phyloP scores from a whole-genome alignment of 176 grass and related monocot species.

The Oryza coarctata region DNA sequence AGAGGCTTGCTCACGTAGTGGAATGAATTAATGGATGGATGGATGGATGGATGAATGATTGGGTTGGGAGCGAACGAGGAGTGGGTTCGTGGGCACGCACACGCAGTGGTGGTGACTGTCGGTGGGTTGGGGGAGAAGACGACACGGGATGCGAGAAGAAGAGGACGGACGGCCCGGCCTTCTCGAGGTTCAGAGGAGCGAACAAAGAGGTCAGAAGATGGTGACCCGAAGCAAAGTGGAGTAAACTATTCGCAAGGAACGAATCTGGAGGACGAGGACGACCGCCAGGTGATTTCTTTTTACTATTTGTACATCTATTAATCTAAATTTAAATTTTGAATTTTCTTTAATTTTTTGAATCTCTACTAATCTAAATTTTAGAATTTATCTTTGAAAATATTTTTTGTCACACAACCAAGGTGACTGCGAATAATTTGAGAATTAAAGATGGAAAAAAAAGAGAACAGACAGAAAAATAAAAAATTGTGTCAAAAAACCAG shows the following conservation, averaged over 20 bases:
- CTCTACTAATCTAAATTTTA: too few species aligned
- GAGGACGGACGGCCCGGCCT: neutral
- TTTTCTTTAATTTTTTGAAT: too few species aligned
- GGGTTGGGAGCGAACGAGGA: neutral
- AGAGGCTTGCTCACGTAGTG: neutral
- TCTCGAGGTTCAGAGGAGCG: neutral
- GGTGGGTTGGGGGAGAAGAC: constrained; percentile 31
- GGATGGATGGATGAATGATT: constrained; percentile 28
- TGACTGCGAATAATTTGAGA: too few species aligned
- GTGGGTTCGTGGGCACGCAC: constrained; percentile 40
- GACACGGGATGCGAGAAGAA: constrained; percentile 15
- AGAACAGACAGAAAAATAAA: too few species aligned
- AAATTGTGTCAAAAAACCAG: too few species aligned
- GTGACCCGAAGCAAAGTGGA: constrained; percentile 24
- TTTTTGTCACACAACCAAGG: too few species aligned
- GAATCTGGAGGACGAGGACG: neutral
- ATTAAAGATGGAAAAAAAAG: too few species aligned
- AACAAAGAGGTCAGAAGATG: neutral
- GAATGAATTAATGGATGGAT: neutral
- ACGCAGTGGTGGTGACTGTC: constrained; percentile 1
- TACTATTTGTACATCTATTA: too few species aligned
- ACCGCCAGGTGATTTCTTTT: too few species aligned
- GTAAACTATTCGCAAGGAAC: constrained; percentile 9
- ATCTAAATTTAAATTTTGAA: too few species aligned
- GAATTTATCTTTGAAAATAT: too few species aligned